Evolutionary conservation across 2,329 filamentous ascomycete species (phyloP), one percentile per base, ranked within the genome.

Genomic region (Teratosphaeria epicoccoides): DNA sequence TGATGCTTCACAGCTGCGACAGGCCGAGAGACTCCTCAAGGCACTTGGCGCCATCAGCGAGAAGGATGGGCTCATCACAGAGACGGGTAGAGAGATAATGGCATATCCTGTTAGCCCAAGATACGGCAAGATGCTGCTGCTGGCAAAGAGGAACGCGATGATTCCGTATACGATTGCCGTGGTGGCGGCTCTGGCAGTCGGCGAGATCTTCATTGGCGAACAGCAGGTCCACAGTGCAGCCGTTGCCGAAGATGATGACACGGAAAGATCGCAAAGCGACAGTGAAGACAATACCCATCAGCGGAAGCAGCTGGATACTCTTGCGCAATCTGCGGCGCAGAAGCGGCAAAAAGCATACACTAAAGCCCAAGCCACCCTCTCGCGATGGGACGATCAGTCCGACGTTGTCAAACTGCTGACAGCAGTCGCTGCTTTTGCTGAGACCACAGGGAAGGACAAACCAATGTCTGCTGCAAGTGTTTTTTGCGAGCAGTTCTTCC

Each of bases 371-470:
- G 82, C 81, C 40, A 83, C 84, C 52, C 88, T 97, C 61, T 84
- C 85, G 65, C 83, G 81, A 53, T 78, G 90, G 52, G 93, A 96
- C 65, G 84, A 88, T 65, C 81, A 79, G 49, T 88, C 86, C 0
- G 93, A 98, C 68, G 89, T 87, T 17, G 83, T 97, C 61, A 97
- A 96, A 70, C 79, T 93, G 37, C 80, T 97, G 45, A 88, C 90
- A 52, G 88, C 88, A 0, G 83, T 96, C 2, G 89, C 88, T 56
- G 88, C 91, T 57, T 95, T 91, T 65, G 86, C 85, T 4, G 85
- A 88, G 61, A 83, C 85, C 58, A 78, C 77, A 58, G 66, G 54
- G 60, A 63, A 43, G 26, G 59, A 52, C 44, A 59, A 51, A 51
- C 51, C 37, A n/a, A 83, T 87, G 62, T 54, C 55, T 17, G 47